Evolutionary conservation across 441 rosid species (phyloP), one percentile per base, ranked within the genome.

Genomic region (Arabidopsis lyrata): DNA sequence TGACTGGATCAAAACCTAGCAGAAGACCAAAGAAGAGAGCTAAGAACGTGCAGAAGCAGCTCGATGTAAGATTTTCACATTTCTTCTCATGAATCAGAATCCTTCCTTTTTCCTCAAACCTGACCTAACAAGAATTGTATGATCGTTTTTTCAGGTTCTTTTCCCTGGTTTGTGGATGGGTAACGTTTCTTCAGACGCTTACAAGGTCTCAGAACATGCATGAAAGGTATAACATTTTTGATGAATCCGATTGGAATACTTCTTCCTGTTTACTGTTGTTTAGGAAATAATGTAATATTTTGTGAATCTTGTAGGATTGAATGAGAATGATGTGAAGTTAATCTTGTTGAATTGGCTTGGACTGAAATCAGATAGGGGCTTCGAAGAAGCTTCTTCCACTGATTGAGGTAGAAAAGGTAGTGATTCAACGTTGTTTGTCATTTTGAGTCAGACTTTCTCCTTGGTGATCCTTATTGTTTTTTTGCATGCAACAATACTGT

Each of bases 141-240:
- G 44, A 39, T 39, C 16, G 22, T 67, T 42, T 20, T 57, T 78
- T 71, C 88, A 87, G 95, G 71, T 58, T 52, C 47, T 84, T 34
- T 88, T 85, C 53, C 95, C 95, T 3, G 92, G 92, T 20, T 64
- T 84, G 80, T 90, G 91, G 92, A 64, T 90, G 85, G 69, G 78
- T 66, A 83, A 84, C 4, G 64, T 87, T 44, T 82, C 91, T 20
- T 83, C 86, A 2, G 92, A 87, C 22, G 73, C 80, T n/a, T 89
- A 89, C 69, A 84, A 54, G 68, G 90, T 88, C 67, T 56, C 82
- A 39, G 87, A 81, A n/a, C 68, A 82, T 79, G 77, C 78, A 66
- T 29, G 62, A 87, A 86, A 80, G 90, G 88, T 83, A 58, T 32
- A 32, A 41, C 16, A 41, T 36, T 16, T 69, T 31, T 8, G n/a